A percentile compares a stretch with the other conserved stretches of the same genome.
These are phyloP conservation scores for Dictyostelium purpureum DNA, from an alignment of 78 protist genomes.

Conservation along the genomic window DNA sequence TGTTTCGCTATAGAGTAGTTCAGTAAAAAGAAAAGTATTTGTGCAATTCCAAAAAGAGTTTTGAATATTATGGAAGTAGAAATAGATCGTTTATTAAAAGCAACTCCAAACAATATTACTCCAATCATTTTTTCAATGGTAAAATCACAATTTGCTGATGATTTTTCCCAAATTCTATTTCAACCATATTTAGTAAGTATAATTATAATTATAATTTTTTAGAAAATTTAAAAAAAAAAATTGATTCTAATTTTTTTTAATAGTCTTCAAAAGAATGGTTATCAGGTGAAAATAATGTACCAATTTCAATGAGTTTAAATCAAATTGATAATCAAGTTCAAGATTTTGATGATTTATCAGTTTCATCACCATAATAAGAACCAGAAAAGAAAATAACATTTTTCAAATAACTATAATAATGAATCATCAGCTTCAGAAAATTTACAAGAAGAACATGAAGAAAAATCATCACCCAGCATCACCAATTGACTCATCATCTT, in stretches of 20 bases:
- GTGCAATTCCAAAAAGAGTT: conserved; percentile 92
- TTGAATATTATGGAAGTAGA: conserved; percentile 81
- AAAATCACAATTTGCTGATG: conserved; percentile 46
- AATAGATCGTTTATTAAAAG: conserved; percentile 45
- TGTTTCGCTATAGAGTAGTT: conserved; percentile 76
- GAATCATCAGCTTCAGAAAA: too few species aligned
- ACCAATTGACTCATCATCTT: neutral
- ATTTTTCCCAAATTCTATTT: conserved; percentile 65
- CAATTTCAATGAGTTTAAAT: conserved; percentile 28
- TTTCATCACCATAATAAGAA: neutral
- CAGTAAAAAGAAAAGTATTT: conserved; percentile 77
- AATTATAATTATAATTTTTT: neutral
- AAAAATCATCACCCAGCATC: too few species aligned
- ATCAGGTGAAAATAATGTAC: conserved; percentile 43
- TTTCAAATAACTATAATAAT: neutral
- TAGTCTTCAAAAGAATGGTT: conserved; percentile 45
- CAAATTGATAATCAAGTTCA: conserved; percentile 7
- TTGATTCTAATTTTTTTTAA: too few species aligned
- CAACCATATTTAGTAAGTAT: neutral
- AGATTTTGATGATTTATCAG: neutral
- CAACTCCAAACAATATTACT: conserved; percentile 59
- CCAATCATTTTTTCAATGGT: conserved; percentile 71
- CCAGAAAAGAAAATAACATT: neutral
- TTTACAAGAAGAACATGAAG: too few species aligned
- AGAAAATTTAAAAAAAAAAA: too few species aligned